Percentiles rank a stretch among this genome's conserved stretches.
Evolutionary conservation across 805 yeast species (phyloP).

Genomic region (Sugiyamaella lignohabitans): DNA sequence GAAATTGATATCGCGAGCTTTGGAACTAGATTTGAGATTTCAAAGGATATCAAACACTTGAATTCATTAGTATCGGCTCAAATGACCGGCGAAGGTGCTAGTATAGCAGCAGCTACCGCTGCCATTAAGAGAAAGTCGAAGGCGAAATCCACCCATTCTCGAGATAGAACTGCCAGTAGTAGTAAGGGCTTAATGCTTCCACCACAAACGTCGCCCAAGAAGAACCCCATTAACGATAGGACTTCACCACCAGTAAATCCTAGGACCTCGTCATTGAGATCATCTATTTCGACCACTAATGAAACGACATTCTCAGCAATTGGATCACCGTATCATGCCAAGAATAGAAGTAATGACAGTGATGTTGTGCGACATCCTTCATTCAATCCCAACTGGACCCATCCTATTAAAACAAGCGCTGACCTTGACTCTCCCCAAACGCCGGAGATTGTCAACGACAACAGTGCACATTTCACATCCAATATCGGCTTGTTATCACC

Average conservation of each 20-base stretch:
- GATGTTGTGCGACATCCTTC: constrained; percentile 12
- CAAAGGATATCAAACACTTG: constrained; percentile 73
- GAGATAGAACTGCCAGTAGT: background rate
- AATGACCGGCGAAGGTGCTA: background rate
- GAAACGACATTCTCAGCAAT: constrained; percentile 5
- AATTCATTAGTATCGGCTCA: constrained; percentile 23
- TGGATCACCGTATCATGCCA: no score
- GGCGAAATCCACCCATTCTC: no score
- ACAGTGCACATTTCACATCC: background rate
- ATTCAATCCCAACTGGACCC: constrained; percentile 22
- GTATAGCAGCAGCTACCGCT: background rate
- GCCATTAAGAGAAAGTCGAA: background rate
- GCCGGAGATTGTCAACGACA: background rate
- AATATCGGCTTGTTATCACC: background rate
- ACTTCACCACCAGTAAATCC: background rate
- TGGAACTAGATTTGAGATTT: constrained; percentile 91
- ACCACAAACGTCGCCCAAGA: background rate
- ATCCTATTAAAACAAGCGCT: constrained; percentile 8
- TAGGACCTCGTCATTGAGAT: background rate
- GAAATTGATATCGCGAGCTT: constrained; percentile 88
- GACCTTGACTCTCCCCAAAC: background rate
- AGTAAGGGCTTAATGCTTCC: background rate
- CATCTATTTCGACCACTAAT: background rate
- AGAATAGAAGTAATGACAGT: background rate
- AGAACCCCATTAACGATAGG: no score